These are phyloP conservation scores for Hortaea werneckii DNA, from an alignment of 2,329 filamentous ascomycete species.

Conservation along the genomic window DNA sequence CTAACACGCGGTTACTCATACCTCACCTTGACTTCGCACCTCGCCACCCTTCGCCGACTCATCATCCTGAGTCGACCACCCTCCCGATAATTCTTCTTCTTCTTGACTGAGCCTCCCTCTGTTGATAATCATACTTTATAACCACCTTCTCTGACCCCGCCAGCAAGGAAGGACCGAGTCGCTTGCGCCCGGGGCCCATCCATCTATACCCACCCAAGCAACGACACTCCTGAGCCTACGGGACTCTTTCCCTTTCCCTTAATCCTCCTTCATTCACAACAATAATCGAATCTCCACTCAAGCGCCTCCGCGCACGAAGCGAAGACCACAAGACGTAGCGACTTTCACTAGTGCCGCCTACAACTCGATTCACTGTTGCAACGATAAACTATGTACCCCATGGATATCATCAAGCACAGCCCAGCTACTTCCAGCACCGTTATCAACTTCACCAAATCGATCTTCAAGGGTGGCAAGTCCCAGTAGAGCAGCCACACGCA, in stretches of 20 bases:
- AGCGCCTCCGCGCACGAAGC: constrained; percentile 8
- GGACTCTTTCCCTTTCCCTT: constrained; percentile 1
- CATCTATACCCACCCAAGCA: not conserved
- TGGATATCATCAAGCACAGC: constrained; percentile 10
- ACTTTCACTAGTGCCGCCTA: constrained; percentile 15
- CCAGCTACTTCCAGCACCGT: constrained; percentile 16
- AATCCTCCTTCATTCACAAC: constrained; percentile 3
- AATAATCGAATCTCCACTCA: constrained; percentile 11
- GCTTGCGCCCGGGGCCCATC: not conserved
- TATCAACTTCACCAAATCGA: constrained; percentile 18
- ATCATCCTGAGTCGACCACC: not conserved
- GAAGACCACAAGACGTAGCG: constrained; percentile 11
- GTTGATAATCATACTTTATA: not conserved
- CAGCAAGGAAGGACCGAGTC: constrained; percentile 9
- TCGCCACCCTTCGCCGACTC: not conserved
- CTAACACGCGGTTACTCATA: not conserved
- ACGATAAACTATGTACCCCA: constrained; percentile 14
- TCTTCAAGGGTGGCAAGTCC: constrained; percentile 4
- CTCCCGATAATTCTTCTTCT: not conserved
- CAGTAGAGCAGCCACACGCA: not conserved
- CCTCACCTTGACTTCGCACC: not conserved
- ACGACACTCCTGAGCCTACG: not conserved
- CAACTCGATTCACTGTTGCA: constrained; percentile 4
- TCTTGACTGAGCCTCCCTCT: not conserved
- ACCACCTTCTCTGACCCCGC: not conserved